Evolutionary conservation across 495 filamentous ascomycete species (phyloP).

Genomic region (Aspergillus sclerotioniger): DNA sequence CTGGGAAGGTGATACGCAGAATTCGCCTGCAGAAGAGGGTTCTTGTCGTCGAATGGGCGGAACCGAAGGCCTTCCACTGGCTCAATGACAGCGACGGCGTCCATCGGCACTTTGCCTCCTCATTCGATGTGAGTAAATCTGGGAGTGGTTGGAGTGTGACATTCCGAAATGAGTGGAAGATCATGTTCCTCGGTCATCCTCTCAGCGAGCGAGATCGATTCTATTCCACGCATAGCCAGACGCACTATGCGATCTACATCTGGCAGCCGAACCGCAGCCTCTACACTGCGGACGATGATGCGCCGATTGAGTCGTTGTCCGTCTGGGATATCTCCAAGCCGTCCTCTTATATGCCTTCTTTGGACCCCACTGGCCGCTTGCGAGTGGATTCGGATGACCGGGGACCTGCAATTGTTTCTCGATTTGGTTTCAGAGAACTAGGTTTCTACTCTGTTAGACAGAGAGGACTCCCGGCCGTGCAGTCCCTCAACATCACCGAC

Average conservation of each 20-base stretch:
- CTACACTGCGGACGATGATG: conserved; percentile 54
- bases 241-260: conserved; percentile 64
- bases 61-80: conserved; percentile 55
- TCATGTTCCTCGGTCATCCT: conserved; percentile 61
- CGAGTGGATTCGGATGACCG: conserved; percentile 30
- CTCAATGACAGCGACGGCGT: conserved; percentile 56
- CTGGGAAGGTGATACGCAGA: conserved; percentile 56
- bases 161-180: conserved; percentile 68
- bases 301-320: conserved; percentile 60
- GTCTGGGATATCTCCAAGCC: conserved; percentile 65
- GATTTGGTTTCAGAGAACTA: conserved; percentile 55
- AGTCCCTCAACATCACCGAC: conserved; percentile 53
- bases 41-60: conserved; percentile 66
- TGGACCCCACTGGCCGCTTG: conserved; percentile 48
- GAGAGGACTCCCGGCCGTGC: conserved; percentile 50
- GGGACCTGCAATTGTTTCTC: conserved; percentile 52
- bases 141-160: conserved; percentile 43
- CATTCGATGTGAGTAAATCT: conserved; percentile 49
- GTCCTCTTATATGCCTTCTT: conserved; percentile 54
- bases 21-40: conserved; percentile 55
- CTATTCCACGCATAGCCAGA: conserved; percentile 61
- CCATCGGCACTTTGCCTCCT: conserved; percentile 64
- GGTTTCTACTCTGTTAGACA: conserved; percentile 59
- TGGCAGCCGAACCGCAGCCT: conserved; percentile 64
- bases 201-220: conserved; percentile 60